These are phyloP conservation scores for Darksidea phi DNA, from an alignment of 495 filamentous ascomycete species.

Conservation along the genomic window DNA sequence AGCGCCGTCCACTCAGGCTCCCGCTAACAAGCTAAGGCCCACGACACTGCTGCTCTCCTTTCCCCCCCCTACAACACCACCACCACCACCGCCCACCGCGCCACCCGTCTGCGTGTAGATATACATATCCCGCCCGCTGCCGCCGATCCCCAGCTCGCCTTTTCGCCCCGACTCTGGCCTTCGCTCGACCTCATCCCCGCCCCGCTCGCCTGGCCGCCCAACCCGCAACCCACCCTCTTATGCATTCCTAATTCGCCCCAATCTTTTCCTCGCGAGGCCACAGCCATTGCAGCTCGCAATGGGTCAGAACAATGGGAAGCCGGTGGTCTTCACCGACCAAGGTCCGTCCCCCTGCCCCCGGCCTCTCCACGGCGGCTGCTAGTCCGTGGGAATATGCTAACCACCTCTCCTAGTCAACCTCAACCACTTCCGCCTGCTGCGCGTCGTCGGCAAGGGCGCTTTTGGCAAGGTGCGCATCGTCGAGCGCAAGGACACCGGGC, in stretches of 20 bases:
- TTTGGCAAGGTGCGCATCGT: slow-evolving; percentile 99
- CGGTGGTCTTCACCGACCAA: slow-evolving; percentile 87
- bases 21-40: slow-evolving; percentile 16
- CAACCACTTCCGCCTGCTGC: slow-evolving; percentile 91
- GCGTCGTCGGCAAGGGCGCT: slow-evolving; percentile 95
- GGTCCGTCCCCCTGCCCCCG: slow-evolving; percentile 51
- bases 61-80: slow-evolving; percentile 16
- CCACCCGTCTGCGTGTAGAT: not conserved
- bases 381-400: not conserved
- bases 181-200: slow-evolving; percentile 16
- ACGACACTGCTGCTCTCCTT: slow-evolving; percentile 21
- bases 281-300: slow-evolving; percentile 50
- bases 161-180: slow-evolving; percentile 1
- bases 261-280: slow-evolving; percentile 12
- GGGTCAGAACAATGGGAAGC: slow-evolving; percentile 95
- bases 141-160: not conserved
- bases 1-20: slow-evolving; percentile 2
- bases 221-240: slow-evolving; percentile 10
- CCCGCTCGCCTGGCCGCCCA: slow-evolving; percentile 4
- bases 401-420: slow-evolving; percentile 69
- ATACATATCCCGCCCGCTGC: not conserved
- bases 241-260: slow-evolving; percentile 19
- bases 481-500: slow-evolving; percentile 90
- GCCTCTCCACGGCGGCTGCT: not conserved
- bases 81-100: not conserved